Evolutionary conservation across 108 stramenopile species (phyloP).

Genomic region (Fragilaria crotonensis): DNA sequence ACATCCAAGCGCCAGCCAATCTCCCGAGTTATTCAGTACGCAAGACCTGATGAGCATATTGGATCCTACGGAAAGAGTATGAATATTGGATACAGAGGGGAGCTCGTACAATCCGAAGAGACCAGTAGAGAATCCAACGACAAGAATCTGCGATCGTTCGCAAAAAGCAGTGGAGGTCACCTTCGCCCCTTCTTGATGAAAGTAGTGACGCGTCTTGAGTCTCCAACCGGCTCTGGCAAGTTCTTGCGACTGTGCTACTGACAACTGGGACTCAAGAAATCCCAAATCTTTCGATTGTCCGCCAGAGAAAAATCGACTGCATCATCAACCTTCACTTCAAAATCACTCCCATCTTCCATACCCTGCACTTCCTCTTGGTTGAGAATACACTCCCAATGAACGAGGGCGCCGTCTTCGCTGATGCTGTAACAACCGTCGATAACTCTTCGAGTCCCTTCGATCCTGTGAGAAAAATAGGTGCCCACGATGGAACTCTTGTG

Average conservation of each 20-base stretch:
- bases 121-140: slow-evolving; percentile 87
- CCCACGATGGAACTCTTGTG: slow-evolving; percentile 76
- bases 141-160: slow-evolving; percentile 54
- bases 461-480: slow-evolving; percentile 48
- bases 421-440: slow-evolving; percentile 72
- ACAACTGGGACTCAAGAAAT: background rate
- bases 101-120: slow-evolving; percentile 96
- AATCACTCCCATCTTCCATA: slow-evolving; percentile 26
- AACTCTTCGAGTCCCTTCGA: slow-evolving; percentile 20
- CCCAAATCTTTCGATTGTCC: slow-evolving; percentile 8
- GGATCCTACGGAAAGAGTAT: slow-evolving; percentile 77
- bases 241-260: slow-evolving; percentile 48
- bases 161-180: slow-evolving; percentile 61
- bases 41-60: slow-evolving; percentile 67
- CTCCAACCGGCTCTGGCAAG: slow-evolving; percentile 60
- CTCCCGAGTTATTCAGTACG: slow-evolving; percentile 83
- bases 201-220: slow-evolving; percentile 67
- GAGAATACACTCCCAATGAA: slow-evolving; percentile 73
- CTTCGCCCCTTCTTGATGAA: slow-evolving; percentile 62
- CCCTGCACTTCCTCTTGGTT: slow-evolving; percentile 25
- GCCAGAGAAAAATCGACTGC: slow-evolving; percentile 76
- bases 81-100: slow-evolving; percentile 83
- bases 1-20: slow-evolving; percentile 96
- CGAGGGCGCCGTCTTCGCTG: slow-evolving; percentile 86
- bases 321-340: slow-evolving; percentile 49